Conservation (phyloP, 305 asterid species). For the Rubia tinctorum region DNA sequence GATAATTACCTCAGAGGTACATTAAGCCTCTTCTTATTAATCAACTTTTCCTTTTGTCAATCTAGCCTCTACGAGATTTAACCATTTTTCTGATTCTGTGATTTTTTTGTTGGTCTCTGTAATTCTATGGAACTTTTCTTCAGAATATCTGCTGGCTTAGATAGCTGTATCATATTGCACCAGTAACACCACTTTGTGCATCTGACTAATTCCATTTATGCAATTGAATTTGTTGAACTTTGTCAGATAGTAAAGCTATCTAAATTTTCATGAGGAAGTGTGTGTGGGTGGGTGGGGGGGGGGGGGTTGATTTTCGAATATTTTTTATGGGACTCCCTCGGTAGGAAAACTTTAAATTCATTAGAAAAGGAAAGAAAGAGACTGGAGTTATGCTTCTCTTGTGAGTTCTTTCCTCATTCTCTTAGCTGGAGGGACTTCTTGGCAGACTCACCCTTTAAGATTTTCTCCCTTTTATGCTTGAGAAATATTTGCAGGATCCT, state of each 20-base stretch:
- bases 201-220: neutral
- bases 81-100: neutral
- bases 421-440: neutral
- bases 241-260: neutral
- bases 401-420: neutral
- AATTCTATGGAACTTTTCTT: neutral
- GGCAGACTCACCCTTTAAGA: neutral
- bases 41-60: slow-evolving; percentile 25
- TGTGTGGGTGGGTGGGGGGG: too few relatives aligned
- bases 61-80: slow-evolving; percentile 17
- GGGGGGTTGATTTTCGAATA: neutral
- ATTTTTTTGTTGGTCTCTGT: neutral
- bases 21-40: slow-evolving; percentile 31
- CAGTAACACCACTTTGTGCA: neutral
- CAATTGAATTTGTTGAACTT: neutral
- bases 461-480: neutral
- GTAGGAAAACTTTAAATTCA: neutral
- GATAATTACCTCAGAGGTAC: slow-evolving; percentile 95
- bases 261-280: neutral
- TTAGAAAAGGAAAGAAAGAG: neutral
- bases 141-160: neutral
- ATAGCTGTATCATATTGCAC: neutral
- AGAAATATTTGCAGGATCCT: neutral
- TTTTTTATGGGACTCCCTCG: neutral
- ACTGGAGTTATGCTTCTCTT: neutral